These are phyloP conservation scores for Oryza brachyantha DNA, from an alignment of 176 grass and related monocot genomes.

Conservation along the genomic window DNA sequence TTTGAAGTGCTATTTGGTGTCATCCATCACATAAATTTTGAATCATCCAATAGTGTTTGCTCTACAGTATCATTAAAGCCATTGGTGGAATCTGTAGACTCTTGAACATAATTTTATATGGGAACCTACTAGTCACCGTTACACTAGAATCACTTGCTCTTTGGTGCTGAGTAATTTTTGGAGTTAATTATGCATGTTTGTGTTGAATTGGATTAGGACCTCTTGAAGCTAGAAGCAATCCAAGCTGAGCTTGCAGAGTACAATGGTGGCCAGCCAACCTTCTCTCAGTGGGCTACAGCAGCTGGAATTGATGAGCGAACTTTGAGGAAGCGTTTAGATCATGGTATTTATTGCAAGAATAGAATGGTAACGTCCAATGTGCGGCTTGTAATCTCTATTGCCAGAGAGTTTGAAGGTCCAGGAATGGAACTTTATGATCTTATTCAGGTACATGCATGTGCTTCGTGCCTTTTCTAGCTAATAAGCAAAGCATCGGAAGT, in stretches of 20 bases:
- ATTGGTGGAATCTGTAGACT: not conserved
- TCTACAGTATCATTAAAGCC: not conserved
- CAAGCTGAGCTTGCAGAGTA: constrained; percentile 45
- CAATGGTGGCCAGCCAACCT: constrained; percentile 58
- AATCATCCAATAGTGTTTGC: not conserved
- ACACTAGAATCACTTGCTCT: not conserved
- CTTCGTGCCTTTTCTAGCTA: not conserved
- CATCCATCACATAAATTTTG: not conserved
- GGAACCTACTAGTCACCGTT: not conserved
- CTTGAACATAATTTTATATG: not conserved
- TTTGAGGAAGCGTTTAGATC: constrained; percentile 54
- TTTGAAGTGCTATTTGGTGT: not conserved
- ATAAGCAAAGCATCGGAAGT: constrained; percentile 13
- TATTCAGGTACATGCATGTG: constrained; percentile 62
- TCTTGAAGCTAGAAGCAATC: constrained; percentile 68
- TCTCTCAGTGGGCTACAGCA: constrained; percentile 75
- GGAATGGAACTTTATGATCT: constrained; percentile 69
- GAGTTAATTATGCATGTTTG: constrained; percentile 11
- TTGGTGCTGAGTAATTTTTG: constrained; percentile 13
- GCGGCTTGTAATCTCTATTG: constrained; percentile 88
- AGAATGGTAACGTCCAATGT: constrained; percentile 87
- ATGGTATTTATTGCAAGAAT: constrained; percentile 72
- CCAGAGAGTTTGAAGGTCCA: constrained; percentile 57
- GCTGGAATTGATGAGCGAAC: constrained; percentile 52
- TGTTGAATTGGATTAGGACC: constrained; percentile 53